Evolutionary conservation across 177 flowering plant genomes (phyloP), one percentile per base, ranked within the genome.

Genomic region (Vitis hybrid): DNA sequence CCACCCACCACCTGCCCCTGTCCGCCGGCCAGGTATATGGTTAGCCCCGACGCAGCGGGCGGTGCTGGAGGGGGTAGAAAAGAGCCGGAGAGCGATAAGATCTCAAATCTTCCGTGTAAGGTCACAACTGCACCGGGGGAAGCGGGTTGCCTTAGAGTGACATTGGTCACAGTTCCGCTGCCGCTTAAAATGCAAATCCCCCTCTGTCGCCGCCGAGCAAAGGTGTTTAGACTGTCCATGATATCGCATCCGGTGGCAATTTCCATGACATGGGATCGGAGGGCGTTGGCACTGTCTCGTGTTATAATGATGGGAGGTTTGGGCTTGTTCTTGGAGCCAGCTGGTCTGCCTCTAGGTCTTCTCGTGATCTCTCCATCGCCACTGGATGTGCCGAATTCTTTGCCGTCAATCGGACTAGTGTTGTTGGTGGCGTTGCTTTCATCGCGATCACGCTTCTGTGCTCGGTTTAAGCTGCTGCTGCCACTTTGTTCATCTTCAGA

Each of bases 1-100:
- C 97, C 97, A 1, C 96, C 96, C 19, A 90, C 86, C 9, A 90
- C 91, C 70, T 87, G 96, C 6, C 93, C 96, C 49, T 89, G 92
- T 15, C 92, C 91, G 0, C 97, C 93, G n/a, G 93, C 87, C 13
- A 91, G 30, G 55, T 88, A 89, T 0, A 91, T 76, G 0, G 91
- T 88, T 52, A 91, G 57, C 0, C 88, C 85, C 0, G 88, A 85
- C 1, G 87, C 89, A 2, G 86, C 90, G 0, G 90, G 84, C 2
- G 92, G 94, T 0, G 92, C 87, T 0, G 94, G 94, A 3, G 94
- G 86, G 0, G 97, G 97, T 11, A 91, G 69, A 56, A 88, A 89
- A 0, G 94, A 81, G 0, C 97, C 94, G 0, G 92, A 84, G 8
- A 91, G 83, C 0, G 97, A 91, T 1, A 91, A 69, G 60, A 91